Percentiles rank a stretch among this genome's conserved stretches.
These are phyloP conservation scores for Escovopsis sp. DNA, from an alignment of 2,329 filamentous ascomycete genomes.

Conservation along the genomic window DNA sequence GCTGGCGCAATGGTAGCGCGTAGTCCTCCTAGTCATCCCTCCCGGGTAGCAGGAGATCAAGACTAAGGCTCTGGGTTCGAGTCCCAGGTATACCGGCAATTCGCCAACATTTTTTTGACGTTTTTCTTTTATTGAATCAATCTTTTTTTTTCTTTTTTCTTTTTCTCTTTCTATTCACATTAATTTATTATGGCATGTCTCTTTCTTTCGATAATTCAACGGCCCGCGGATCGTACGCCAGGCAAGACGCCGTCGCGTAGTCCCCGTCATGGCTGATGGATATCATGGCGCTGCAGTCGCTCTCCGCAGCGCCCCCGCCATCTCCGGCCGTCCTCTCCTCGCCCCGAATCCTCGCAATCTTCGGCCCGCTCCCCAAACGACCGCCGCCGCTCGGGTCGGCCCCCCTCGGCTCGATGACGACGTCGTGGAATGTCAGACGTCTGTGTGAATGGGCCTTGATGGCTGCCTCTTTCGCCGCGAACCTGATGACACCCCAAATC, in stretches of 20 bases:
- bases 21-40: conserved; percentile 19
- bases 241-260: conserved; percentile 58
- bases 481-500: conserved; percentile 24
- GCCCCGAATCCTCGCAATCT: conserved; percentile 28
- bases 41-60: conserved; percentile 3
- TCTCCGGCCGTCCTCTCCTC: conserved; percentile 1
- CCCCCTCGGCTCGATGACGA: conserved; percentile 28
- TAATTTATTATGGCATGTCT: neutral
- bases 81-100: conserved; percentile 21
- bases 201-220: neutral
- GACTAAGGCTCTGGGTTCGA: conserved; percentile 27
- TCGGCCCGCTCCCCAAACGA: conserved; percentile 24
- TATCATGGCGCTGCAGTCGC: conserved; percentile 45
- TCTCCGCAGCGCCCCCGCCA: conserved; percentile 6
- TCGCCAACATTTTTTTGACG: conserved; percentile 3
- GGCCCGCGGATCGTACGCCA: conserved; percentile 26
- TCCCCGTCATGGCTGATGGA: conserved; percentile 82
- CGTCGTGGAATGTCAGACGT: conserved; percentile 45
- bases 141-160: neutral
- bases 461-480: conserved; percentile 61
- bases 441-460: conserved; percentile 56
- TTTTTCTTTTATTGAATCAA: neutral
- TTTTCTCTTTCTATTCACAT: neutral
- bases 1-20: conserved; percentile 25
- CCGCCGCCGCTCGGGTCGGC: conserved; percentile 7